Conservation (phyloP, 768 basidiomycete species). For the Stropharia rugosoannulata region DNA sequence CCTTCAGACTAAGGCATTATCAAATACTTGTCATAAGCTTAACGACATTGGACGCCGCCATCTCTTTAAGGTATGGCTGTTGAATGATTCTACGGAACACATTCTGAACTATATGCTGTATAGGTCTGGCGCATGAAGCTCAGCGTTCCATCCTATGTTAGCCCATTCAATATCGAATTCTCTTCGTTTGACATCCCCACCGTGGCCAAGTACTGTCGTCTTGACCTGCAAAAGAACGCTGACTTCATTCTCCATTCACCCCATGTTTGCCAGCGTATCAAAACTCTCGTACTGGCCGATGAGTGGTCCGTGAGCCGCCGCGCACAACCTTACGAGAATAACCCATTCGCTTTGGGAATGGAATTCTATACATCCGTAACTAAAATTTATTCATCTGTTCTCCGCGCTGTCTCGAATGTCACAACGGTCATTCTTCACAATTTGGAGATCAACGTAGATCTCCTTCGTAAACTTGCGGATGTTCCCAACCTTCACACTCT, state of each 20-base stretch:
- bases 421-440: constrained; percentile 18
- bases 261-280: constrained; percentile 15
- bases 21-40: constrained; percentile 17
- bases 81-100: not conserved
- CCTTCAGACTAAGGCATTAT: constrained; percentile 13
- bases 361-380: constrained; percentile 19
- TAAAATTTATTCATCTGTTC: constrained; percentile 12
- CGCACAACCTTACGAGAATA: constrained; percentile 18
- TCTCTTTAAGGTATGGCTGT: constrained; percentile 17
- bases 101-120: not conserved
- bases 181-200: constrained; percentile 16
- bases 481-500: constrained; percentile 20
- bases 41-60: constrained; percentile 20
- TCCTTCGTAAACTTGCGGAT: constrained; percentile 14
- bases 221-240: constrained; percentile 15
- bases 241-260: constrained; percentile 14
- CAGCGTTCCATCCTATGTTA: constrained; percentile 16
- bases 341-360: constrained; percentile 17
- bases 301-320: constrained; percentile 23
- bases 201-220: constrained; percentile 13
- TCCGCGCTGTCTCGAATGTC: constrained; percentile 13
- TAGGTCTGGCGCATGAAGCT: constrained; percentile 21
- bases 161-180: constrained; percentile 19
- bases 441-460: constrained; percentile 14
- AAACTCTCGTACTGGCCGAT: constrained; percentile 17